Percentiles rank a stretch among this genome's conserved stretches.
Conservation (phyloP, 2,329 filamentous ascomycete species). For the Myotisia sp. region DNA sequence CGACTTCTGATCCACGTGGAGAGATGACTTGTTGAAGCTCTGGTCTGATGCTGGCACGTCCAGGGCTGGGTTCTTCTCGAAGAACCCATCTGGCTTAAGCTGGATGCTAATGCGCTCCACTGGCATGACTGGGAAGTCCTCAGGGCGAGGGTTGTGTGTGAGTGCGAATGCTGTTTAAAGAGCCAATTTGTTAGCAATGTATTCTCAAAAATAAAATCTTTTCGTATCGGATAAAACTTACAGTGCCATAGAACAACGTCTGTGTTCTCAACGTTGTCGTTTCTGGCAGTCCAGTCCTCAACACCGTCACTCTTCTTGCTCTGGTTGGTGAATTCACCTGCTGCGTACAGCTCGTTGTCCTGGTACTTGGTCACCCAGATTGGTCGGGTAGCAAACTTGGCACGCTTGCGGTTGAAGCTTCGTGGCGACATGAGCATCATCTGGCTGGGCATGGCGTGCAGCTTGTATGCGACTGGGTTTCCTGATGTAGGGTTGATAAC, state of each 20-base stretch:
- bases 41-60: slow-evolving; percentile 33
- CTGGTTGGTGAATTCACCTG: slow-evolving; percentile 44
- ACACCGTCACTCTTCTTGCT: slow-evolving; percentile 41
- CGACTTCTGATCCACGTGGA: slow-evolving; percentile 16
- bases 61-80: slow-evolving; percentile 38
- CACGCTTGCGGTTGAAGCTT: slow-evolving; percentile 36
- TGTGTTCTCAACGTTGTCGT: slow-evolving; percentile 36
- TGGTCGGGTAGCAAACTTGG: slow-evolving; percentile 42
- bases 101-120: slow-evolving; percentile 40
- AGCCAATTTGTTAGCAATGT: slow-evolving; percentile 7
- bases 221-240: slow-evolving; percentile 15
- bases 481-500: slow-evolving; percentile 41
- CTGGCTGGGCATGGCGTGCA: slow-evolving; percentile 43
- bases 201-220: no score
- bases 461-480: slow-evolving; percentile 42
- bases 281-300: slow-evolving; percentile 36
- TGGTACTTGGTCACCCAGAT: slow-evolving; percentile 43
- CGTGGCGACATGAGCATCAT: slow-evolving; percentile 40
- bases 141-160: slow-evolving; percentile 50
- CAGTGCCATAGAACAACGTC: slow-evolving; percentile 28
- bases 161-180: slow-evolving; percentile 33
- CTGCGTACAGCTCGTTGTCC: slow-evolving; percentile 40
- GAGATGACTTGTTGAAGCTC: slow-evolving; percentile 29
- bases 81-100: slow-evolving; percentile 39
- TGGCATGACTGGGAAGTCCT: slow-evolving; percentile 58